Percentiles rank a stretch among this genome's conserved stretches.
Evolutionary conservation across 495 filamentous ascomycete genomes (phyloP).

Genomic region (Endocarpon pusillum): DNA sequence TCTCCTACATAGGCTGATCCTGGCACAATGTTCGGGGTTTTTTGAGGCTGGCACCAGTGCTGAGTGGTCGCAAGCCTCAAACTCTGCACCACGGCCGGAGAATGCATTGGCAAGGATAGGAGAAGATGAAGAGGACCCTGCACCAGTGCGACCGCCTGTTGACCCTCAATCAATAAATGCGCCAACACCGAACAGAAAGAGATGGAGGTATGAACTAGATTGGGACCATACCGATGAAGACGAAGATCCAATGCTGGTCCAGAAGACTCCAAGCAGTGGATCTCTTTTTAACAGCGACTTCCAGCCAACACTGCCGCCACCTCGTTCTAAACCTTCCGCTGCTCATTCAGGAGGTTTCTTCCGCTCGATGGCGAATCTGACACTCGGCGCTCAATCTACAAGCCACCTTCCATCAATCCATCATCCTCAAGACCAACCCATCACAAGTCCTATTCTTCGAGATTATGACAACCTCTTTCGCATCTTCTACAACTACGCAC

Average conservation of each 20-base stretch:
- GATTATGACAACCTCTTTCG: conserved; percentile 90
- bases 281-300: conserved; percentile 31
- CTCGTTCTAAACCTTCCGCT: conserved; percentile 34
- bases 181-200: conserved; percentile 29
- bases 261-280: conserved; percentile 37
- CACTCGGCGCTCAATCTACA: conserved; percentile 40
- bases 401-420: conserved; percentile 21
- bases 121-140: conserved; percentile 30
- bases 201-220: conserved; percentile 80
- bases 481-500: conserved; percentile 82
- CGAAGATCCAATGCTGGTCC: conserved; percentile 76
- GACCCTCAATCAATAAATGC: conserved; percentile 21
- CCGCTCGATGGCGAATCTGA: conserved; percentile 65
- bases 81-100: conserved; percentile 15
- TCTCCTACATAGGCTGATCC: conserved; percentile 65
- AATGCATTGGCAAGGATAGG: conserved; percentile 36
- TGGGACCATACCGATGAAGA: conserved; percentile 50
- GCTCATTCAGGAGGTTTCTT: conserved; percentile 55
- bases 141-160: conserved; percentile 24
- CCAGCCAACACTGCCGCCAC: conserved; percentile 27
- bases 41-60: conserved; percentile 80
- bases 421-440: conserved; percentile 24
- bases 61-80: conserved; percentile 47
- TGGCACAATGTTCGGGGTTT: conserved; percentile 79
- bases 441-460: conserved; percentile 52